Base-by-base conservation (phyloP, 2,329 filamentous ascomycete genomes). In the Colletotrichum sp. region DNA sequence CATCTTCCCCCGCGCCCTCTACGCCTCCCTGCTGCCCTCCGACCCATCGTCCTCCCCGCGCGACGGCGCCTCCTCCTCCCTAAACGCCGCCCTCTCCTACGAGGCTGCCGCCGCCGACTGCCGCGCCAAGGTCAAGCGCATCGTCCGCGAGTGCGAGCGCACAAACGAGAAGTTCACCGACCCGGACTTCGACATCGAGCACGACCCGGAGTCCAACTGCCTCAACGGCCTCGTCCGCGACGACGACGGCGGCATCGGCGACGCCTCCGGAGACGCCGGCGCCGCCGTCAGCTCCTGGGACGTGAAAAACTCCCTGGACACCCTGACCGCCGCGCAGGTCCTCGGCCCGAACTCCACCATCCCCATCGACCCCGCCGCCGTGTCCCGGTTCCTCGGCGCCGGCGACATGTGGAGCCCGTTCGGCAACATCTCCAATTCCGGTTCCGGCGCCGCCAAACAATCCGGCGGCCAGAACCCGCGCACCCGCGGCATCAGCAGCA, bases 141-240 rank as follows among this genome's bases (percentile, higher is more conserved):
- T 86, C 66, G 81, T 85, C 51, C 79, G 79, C 54, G 84, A 86
- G 74, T 87, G 85, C 77, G 78, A 83, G 55, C 83, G 84, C 33
- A 86, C 83, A 29, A 87, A 87, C 74, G 81, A 84, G 70, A 87
- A 85, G 78, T 87, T 84, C 70, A 85, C 83, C 58, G 85, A 87
- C 65, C 80, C 83, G 2, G 84, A 86, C 75, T 87, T 86, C 70
- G 84, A 86, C 70, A 83, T 86, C 63, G 85, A 86, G 76, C 73
- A 76, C 8, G 85, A 87, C 70, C 77, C 77, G 2, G 66, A 78
- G 13, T 65, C 78, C 24, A 85, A 86, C 75, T 86, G 84, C 57
- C 80, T 86, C 34, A 77, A 80, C 58, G 81, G 81, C 15, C 75
- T 83, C 11, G 66, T 79, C 38, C 77, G 78, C 16, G 72, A 72